A percentile compares a stretch with the other conserved stretches of the same genome.
phyloP scores from a whole-genome alignment of 1,139 yeast species.

The Saccharomyces pastorianus region DNA sequence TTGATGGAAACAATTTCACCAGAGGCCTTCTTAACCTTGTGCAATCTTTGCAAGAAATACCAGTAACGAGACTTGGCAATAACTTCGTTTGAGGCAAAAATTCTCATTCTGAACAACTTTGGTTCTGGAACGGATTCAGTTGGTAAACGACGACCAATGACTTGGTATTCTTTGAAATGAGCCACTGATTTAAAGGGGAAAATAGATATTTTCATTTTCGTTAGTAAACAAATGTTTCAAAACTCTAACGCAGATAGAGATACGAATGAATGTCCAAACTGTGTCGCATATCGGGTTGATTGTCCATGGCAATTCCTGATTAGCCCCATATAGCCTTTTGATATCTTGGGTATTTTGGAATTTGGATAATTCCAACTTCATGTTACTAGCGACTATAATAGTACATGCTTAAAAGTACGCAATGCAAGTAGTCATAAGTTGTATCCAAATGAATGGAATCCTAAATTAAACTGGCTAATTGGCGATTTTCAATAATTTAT shows the following conservation, averaged over 20 bases:
- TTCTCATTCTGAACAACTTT: constrained; percentile 99
- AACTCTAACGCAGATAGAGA: background rate
- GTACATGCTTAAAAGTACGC: too few relatives aligned
- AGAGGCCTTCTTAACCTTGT: constrained; percentile 98
- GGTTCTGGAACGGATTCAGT: constrained; percentile 98
- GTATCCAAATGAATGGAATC: too few relatives aligned
- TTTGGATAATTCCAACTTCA: too few relatives aligned
- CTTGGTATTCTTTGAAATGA: constrained; percentile 98
- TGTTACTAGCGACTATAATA: too few relatives aligned
- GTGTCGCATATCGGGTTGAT: background rate
- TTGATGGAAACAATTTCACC: constrained; percentile 97
- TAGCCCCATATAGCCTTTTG: background rate
- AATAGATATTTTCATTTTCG: constrained; percentile 10
- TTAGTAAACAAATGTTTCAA: constrained; percentile 3
- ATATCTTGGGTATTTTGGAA: background rate
- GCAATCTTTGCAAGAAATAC: constrained; percentile 98
- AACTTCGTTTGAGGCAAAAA: constrained; percentile 97
- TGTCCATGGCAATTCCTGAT: too few relatives aligned
- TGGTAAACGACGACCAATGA: constrained; percentile 99
- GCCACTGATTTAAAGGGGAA: constrained; percentile 41
- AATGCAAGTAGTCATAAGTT: too few relatives aligned
- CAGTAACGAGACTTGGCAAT: constrained; percentile 99
- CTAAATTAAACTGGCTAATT: too few relatives aligned
- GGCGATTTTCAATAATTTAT: background rate
- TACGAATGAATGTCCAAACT: background rate